Evolutionary conservation across 2,329 filamentous ascomycete species (phyloP).

Genomic region (Coniochaeta hoffmannii): DNA sequence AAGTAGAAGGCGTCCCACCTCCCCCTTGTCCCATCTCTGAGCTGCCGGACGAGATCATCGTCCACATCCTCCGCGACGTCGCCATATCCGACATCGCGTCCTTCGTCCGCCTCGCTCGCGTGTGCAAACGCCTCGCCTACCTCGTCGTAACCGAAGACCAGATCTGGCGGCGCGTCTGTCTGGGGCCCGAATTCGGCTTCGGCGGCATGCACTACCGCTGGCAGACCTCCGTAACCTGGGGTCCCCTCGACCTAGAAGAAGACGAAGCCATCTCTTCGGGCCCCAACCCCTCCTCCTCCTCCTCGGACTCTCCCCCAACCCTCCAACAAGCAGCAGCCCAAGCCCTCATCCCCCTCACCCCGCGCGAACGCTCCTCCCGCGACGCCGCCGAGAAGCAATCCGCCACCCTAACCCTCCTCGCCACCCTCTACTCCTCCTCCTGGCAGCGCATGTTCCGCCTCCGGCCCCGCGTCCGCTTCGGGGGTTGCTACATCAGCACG

Average conservation of each 20-base stretch:
- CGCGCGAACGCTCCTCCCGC: constrained; percentile 26
- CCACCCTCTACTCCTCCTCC: constrained; percentile 36
- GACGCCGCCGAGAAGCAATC: constrained; percentile 20
- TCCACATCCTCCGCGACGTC: constrained; percentile 68
- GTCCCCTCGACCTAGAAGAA: constrained; percentile 33
- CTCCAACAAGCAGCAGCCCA: constrained; percentile 1
- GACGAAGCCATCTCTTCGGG: constrained; percentile 14
- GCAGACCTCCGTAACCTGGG: constrained; percentile 52
- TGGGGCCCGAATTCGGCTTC: constrained; percentile 70
- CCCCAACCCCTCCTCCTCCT: constrained; percentile 7
- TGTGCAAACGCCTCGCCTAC: constrained; percentile 83
- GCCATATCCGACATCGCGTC: constrained; percentile 69
- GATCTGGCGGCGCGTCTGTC: constrained; percentile 75
- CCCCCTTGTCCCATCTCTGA: constrained; percentile 72
- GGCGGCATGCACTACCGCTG: constrained; percentile 76
- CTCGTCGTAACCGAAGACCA: constrained; percentile 76
- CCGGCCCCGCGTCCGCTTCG: constrained; percentile 84
- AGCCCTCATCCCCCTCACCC: constrained; percentile 20
- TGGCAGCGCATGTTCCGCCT: constrained; percentile 69
- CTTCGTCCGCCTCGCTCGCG: constrained; percentile 67
- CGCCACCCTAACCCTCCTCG: constrained; percentile 32
- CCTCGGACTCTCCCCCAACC: no score
- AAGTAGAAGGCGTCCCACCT: constrained; percentile 63
- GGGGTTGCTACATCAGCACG: constrained; percentile 92
- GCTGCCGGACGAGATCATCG: constrained; percentile 77